These are phyloP conservation scores for Dryas drummondii DNA, from an alignment of 306 rosid species.

Conservation along the genomic window DNA sequence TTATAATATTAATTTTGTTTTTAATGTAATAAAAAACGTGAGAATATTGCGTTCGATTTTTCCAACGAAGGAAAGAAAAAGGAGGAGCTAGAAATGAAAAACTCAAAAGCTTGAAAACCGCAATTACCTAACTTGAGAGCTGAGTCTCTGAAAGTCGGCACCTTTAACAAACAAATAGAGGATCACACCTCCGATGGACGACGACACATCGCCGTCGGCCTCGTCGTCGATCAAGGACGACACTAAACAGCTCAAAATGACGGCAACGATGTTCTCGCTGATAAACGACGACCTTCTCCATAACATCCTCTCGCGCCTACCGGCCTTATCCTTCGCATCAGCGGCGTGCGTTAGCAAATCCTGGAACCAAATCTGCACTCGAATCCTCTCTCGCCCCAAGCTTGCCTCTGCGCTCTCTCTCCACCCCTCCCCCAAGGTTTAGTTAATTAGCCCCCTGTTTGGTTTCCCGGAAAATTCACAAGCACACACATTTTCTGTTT, in stretches of 20 bases:
- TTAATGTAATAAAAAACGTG: too few species aligned
- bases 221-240: neutral
- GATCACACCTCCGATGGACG: conserved; percentile 6
- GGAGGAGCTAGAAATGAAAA: too few species aligned
- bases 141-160: conserved; percentile 6
- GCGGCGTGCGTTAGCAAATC: conserved; percentile 64
- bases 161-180: neutral
- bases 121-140: neutral
- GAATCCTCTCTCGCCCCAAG: conserved; percentile 60
- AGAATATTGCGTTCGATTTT: neutral
- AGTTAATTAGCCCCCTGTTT: neutral
- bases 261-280: neutral
- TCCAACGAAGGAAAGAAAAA: neutral
- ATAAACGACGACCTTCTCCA: conserved; percentile 35
- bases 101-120: neutral
- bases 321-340: conserved; percentile 58
- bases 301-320: conserved; percentile 43
- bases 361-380: conserved; percentile 52
- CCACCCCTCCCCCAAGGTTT: conserved; percentile 36
- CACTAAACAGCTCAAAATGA: conserved; percentile 3
- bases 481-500: neutral
- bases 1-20: too few species aligned
- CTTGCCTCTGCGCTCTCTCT: conserved; percentile 71
- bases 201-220: neutral
- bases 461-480: neutral